phyloP scores from a whole-genome alignment of 352 stramenopile genomes.

The Pythium insidiosum region DNA sequence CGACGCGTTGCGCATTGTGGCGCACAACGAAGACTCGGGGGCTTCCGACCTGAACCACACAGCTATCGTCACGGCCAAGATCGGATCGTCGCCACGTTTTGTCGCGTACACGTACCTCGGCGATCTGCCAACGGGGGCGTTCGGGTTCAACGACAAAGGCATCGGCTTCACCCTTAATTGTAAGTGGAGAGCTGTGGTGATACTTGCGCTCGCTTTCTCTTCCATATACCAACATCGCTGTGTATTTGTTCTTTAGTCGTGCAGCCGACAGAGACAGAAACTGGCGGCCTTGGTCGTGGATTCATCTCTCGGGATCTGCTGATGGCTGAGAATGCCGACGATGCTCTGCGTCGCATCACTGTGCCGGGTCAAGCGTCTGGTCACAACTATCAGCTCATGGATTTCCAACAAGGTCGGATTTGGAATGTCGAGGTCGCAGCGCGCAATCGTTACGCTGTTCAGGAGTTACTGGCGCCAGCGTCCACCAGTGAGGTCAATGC shows the following conservation, averaged over 20 bases:
- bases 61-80: slow-evolving; percentile 50
- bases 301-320: slow-evolving; percentile 67
- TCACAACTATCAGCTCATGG: slow-evolving; percentile 80
- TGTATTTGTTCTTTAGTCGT: slow-evolving; percentile 30
- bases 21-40: slow-evolving; percentile 63
- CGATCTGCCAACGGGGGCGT: slow-evolving; percentile 60
- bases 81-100: slow-evolving; percentile 41
- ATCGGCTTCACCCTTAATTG: slow-evolving; percentile 76
- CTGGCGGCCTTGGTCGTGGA: slow-evolving; percentile 49
- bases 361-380: slow-evolving; percentile 39
- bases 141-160: slow-evolving; percentile 61
- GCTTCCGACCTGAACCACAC: slow-evolving; percentile 52
- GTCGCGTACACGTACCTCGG: slow-evolving; percentile 69
- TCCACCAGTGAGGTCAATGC: slow-evolving; percentile 14
- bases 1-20: slow-evolving; percentile 32
- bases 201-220: too few species aligned
- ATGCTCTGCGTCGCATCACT: slow-evolving; percentile 51
- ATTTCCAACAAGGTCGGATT: slow-evolving; percentile 27
- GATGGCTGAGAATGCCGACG: slow-evolving; percentile 21
- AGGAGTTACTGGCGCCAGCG: slow-evolving; percentile 21
- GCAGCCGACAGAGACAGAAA: slow-evolving; percentile 46
- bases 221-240: not conserved
- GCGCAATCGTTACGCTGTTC: slow-evolving; percentile 36
- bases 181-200: slow-evolving; percentile 23
- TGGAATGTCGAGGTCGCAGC: slow-evolving; percentile 71